Conservation (phyloP, 2,329 filamentous ascomycete genomes). For the Alternaria incomplexa region DNA sequence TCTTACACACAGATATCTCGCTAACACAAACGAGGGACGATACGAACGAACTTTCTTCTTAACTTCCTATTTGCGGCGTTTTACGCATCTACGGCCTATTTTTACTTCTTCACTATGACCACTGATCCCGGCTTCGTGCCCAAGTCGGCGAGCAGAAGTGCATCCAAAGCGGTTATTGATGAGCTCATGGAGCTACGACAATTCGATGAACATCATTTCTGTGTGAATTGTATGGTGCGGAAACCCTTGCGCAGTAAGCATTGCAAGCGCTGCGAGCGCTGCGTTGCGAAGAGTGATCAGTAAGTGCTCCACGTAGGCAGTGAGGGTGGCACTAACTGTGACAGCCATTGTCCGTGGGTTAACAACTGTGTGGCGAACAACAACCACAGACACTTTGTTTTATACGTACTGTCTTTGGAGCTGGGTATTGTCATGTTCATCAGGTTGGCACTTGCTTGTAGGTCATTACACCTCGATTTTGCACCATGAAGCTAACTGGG, state of each 20-base stretch:
- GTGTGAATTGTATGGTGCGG: slow-evolving; percentile 91
- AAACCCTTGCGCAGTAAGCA: slow-evolving; percentile 95
- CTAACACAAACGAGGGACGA: slow-evolving; percentile 64
- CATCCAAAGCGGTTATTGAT: slow-evolving; percentile 88
- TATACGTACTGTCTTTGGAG: slow-evolving; percentile 83
- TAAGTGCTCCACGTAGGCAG: slow-evolving; percentile 56
- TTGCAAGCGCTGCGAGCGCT: slow-evolving; percentile 87
- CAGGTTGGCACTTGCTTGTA: slow-evolving; percentile 74
- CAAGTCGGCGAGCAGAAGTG: slow-evolving; percentile 84
- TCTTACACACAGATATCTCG: not conserved
- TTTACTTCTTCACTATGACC: slow-evolving; percentile 85
- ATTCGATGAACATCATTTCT: slow-evolving; percentile 94
- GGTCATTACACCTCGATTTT: slow-evolving; percentile 37
- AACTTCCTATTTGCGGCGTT: slow-evolving; percentile 76
- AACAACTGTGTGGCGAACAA: slow-evolving; percentile 96
- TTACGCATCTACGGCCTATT: slow-evolving; percentile 75
- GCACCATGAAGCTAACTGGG: slow-evolving; percentile 31
- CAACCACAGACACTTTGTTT: slow-evolving; percentile 93
- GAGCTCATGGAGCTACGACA: slow-evolving; percentile 84
- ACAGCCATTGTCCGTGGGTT: slow-evolving; percentile 94
- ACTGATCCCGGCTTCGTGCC: slow-evolving; percentile 93
- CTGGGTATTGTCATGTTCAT: slow-evolving; percentile 76
- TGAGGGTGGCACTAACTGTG: slow-evolving; percentile 19
- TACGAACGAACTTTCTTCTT: slow-evolving; percentile 69
- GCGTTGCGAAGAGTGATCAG: slow-evolving; percentile 97